Evolutionary conservation across 2,329 filamentous ascomycete genomes (phyloP), one percentile per base, ranked within the genome.

Genomic region (Rutstroemia sp.): DNA sequence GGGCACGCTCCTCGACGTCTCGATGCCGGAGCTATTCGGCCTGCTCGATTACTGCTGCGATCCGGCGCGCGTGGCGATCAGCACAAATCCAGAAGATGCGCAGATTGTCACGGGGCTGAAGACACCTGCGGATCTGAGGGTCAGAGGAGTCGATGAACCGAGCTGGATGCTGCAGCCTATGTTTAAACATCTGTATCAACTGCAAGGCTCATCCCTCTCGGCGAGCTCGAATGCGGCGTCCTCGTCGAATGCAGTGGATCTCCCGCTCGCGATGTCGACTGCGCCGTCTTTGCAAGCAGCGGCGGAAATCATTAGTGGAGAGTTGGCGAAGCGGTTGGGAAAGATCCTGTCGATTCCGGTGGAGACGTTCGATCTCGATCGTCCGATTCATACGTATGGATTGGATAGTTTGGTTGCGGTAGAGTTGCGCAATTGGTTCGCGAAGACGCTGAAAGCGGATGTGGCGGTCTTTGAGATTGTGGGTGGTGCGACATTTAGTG

Each of bases 261-360:
- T 36, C 16, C 21, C 48, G 10, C 17, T 34, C 27, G 16, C 21
- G 5, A 12, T 50, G 21, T 25, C 48, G 12, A 21, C 17, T 17
- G 16, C 34, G 12, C 25, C 17, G 16, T 34, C 48, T 14, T 17
- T 50, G 25, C 21, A 25, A 27, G 21, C 6, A 17, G 19, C 17
- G 0, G 38, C 46, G 19, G 46, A 36, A 7, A 51, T 51, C 5
- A 36, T 60, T 17, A 25, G 55, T 47, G 9, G 42, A 58, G 19
- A 59, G 59, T 23, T 57, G 71, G 71, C 3, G 76, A 76, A 51
- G 75, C 76, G 2, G 4, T 59, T 64, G 19, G 58, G 52, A 16
- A 67, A 78, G 1, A 68, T 76, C 67, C 71, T 78, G 61, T 72
- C 72, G 36, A 58, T 70, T 2, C 72, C 76, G 27, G 74, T 77